Conservation (phyloP, 176 grass and related monocot genomes). For the Elaeis guineensis region DNA sequence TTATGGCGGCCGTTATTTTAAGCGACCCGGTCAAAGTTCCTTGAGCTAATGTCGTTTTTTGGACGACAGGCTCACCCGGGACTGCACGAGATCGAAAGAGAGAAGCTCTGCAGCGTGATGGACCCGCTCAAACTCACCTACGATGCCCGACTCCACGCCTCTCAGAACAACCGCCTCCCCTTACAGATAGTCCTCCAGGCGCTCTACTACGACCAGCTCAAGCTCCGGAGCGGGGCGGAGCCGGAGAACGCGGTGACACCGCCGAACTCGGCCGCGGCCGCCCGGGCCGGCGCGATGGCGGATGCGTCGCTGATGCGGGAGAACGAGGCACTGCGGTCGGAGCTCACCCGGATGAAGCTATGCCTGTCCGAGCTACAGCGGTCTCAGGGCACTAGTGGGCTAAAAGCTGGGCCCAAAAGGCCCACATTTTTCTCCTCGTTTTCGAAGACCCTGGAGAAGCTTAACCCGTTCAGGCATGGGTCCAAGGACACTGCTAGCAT, state of each 20-base stretch:
- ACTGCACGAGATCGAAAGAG: slow-evolving; percentile 71
- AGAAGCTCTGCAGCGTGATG: slow-evolving; percentile 88
- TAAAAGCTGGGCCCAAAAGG: slow-evolving; percentile 32
- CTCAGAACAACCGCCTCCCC: slow-evolving; percentile 75
- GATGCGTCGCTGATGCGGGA: slow-evolving; percentile 56
- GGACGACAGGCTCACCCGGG: slow-evolving; percentile 35
- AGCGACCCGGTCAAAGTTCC: too few relatives aligned
- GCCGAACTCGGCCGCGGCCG: slow-evolving; percentile 1
- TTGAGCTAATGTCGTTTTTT: too few relatives aligned
- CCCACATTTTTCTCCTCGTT: slow-evolving; percentile 50
- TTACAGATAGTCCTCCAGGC: slow-evolving; percentile 58
- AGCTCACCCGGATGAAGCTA: slow-evolving; percentile 48
- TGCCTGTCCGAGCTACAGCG: slow-evolving; percentile 36
- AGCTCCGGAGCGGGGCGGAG: slow-evolving; percentile 37
- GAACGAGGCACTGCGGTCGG: slow-evolving; percentile 58
- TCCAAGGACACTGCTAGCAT: slow-evolving; percentile 54
- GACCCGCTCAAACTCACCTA: slow-evolving; percentile 63
- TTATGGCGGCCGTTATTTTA: too few relatives aligned
- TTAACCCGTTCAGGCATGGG: slow-evolving; percentile 76
- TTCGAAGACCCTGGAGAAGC: slow-evolving; percentile 54
- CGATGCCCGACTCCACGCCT: slow-evolving; percentile 63
- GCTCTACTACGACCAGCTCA: slow-evolving; percentile 82
- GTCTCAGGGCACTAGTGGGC: slow-evolving; percentile 18
- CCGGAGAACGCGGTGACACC: not conserved
- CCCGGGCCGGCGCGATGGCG: slow-evolving; percentile 9